Evolutionary conservation across 805 yeast genomes (phyloP), one percentile per base, ranked within the genome.

Genomic region (Monosporozyma aquatica): DNA sequence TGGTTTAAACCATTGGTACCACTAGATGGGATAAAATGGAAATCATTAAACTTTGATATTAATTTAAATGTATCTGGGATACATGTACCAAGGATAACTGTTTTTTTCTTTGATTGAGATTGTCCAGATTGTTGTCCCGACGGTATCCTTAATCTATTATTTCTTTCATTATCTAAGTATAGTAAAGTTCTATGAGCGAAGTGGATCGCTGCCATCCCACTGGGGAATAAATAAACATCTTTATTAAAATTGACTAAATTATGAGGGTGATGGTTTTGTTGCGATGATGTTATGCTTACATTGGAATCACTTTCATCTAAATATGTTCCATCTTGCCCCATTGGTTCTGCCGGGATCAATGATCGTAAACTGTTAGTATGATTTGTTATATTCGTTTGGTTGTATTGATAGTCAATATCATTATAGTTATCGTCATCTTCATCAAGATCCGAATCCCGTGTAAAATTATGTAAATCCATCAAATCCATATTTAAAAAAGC

Each of bases 21-120:
- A 17, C 95, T 96, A 50, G 76, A 67, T 3, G 96, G 96, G 49
- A 80, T 78, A 60, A 87, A 90, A 51, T 79, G 79, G 30, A 82
- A 84, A 28, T 97, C 97, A 13, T 97, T 97, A 71, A 87, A 92
- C 61, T 89, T 90, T 55, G 74, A 73, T 53, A 92, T 69, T 45
- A 92, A 79, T 52, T 85, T 86, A 43, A 87, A 70, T 0, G 97
- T 89, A 60, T 92, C 97, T 23, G 86, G 92, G 61, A 90, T 92
- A 6, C 97, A 96, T 65, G 89, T 87, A 1, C 99, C 99, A 63
- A 85, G 90, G 64, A 95, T 87, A 2, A 87, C 95, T 1, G 95
- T 79, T 59, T 85, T 86, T 43, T 66, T 60, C 34, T 56, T 32
- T 10, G 22, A 17, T 11, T 18, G 35, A 9, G 24, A 18, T 20